These are phyloP conservation scores for Neospermospora avenae DNA, from an alignment of 2,329 filamentous ascomycete species.

Conservation along the genomic window DNA sequence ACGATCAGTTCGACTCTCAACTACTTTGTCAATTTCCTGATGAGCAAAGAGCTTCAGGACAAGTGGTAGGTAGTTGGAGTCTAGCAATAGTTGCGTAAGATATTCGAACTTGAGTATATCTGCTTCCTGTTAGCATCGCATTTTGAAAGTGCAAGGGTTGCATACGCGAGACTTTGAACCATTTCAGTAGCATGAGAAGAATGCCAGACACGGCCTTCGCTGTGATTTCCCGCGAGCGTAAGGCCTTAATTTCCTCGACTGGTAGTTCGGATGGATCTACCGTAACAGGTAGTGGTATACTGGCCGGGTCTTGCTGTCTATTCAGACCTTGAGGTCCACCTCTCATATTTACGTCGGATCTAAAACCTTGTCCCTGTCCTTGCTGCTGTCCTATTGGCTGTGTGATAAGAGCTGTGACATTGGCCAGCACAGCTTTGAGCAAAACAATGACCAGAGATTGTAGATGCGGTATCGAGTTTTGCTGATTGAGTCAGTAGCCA, in stretches of 20 bases:
- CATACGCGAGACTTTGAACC: slow-evolving; percentile 93
- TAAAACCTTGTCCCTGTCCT: slow-evolving; percentile 25
- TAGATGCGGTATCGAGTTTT: slow-evolving; percentile 74
- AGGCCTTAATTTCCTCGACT: slow-evolving; percentile 76
- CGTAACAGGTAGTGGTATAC: slow-evolving; percentile 27
- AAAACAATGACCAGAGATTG: slow-evolving; percentile 93
- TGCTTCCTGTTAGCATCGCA: slow-evolving; percentile 40
- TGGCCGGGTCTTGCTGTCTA: slow-evolving; percentile 31
- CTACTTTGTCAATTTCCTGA: slow-evolving; percentile 86
- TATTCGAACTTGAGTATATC: slow-evolving; percentile 96
- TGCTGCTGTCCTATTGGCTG: slow-evolving; percentile 40
- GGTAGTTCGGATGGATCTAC: slow-evolving; percentile 43
- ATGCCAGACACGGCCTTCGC: slow-evolving; percentile 90
- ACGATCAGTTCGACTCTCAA: slow-evolving; percentile 81
- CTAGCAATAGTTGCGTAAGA: slow-evolving; percentile 84
- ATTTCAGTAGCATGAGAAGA: slow-evolving; percentile 84
- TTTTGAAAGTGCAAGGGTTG: too few relatives aligned
- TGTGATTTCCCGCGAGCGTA: slow-evolving; percentile 80
- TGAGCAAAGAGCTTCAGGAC: slow-evolving; percentile 91
- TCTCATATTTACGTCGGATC: slow-evolving; percentile 31
- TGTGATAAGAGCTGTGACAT: slow-evolving; percentile 82
- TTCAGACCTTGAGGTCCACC: slow-evolving; percentile 27
- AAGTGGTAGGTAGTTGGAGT: slow-evolving; percentile 91
- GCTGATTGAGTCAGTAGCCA: slow-evolving; percentile 48
- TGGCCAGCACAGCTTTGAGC: slow-evolving; percentile 80